Conservation (phyloP, 148 eudicot genomes). For the Suaeda aralocaspica region DNA sequence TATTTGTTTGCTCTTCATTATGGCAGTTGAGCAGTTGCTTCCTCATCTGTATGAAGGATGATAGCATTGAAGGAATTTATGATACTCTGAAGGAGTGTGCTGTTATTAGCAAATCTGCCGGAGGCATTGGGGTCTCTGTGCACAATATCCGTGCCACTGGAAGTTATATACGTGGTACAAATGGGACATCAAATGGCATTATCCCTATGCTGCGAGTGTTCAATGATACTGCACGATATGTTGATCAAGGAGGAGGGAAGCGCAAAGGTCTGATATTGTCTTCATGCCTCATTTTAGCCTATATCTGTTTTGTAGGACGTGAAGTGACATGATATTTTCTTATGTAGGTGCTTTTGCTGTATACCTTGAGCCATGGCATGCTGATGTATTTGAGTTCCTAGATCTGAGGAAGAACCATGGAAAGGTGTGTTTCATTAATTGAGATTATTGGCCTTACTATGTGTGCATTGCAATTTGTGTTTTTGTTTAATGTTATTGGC, state of each 20-base stretch:
- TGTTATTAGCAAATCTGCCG: conserved; percentile 95
- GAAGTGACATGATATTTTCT: not conserved
- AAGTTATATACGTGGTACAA: conserved; percentile 94
- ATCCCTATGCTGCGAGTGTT: conserved; percentile 93
- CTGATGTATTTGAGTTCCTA: conserved; percentile 78
- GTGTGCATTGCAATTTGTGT: too few species aligned
- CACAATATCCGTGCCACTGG: conserved; percentile 97
- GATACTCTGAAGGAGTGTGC: conserved; percentile 94
- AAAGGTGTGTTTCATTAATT: conserved; percentile 45
- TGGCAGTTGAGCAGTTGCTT: conserved; percentile 96
- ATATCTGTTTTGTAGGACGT: not conserved
- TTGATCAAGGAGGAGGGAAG: conserved; percentile 99
- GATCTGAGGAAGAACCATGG: conserved; percentile 96
- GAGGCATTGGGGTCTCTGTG: conserved; percentile 86
- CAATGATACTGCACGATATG: conserved; percentile 97
- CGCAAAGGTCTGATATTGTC: conserved; percentile 54
- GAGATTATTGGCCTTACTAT: too few species aligned
- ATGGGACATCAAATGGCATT: conserved; percentile 97
- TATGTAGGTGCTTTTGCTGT: conserved; percentile 91
- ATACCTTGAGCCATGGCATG: conserved; percentile 99
- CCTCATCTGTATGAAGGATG: conserved; percentile 90
- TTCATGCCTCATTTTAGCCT: not conserved
- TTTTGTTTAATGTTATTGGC: too few species aligned
- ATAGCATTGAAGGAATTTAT: conserved; percentile 90
- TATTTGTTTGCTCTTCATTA: conserved; percentile 13